Evolutionary conservation across 1,284 basidiomycete species (phyloP).

Genomic region (Ceratorhiza oryzae-sativae): DNA sequence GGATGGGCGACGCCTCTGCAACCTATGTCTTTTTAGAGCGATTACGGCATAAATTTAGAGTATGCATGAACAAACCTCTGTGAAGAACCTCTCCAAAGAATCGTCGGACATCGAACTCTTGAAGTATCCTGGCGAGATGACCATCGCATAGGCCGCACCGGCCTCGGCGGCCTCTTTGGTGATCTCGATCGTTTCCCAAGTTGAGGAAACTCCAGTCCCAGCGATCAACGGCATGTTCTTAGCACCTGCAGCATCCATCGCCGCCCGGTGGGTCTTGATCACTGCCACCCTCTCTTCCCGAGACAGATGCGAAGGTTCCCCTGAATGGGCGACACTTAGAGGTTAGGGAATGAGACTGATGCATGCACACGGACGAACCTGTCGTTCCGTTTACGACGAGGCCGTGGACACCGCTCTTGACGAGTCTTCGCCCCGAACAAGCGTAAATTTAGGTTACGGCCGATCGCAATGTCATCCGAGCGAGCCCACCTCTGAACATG

Average conservation of each 20-base stretch:
- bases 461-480: neutral
- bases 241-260: conserved; percentile 42
- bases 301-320: conserved; percentile 41
- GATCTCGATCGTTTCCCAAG: conserved; percentile 45
- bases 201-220: conserved; percentile 42
- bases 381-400: conserved; percentile 45
- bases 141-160: conserved; percentile 44
- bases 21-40: conserved; percentile 13
- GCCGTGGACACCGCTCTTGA: conserved; percentile 42
- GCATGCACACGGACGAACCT: conserved; percentile 37
- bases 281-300: conserved; percentile 42
- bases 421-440: conserved; percentile 39
- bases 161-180: conserved; percentile 42
- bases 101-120: conserved; percentile 55
- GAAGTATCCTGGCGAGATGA: conserved; percentile 44
- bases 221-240: conserved; percentile 41
- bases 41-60: neutral
- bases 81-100: conserved; percentile 69
- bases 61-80: conserved; percentile 55
- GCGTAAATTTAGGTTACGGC: neutral
- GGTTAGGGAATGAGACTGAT: neutral
- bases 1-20: conserved; percentile 43
- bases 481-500: conserved; percentile 40
- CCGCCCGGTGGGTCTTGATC: conserved; percentile 41
- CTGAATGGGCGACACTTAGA: conserved; percentile 9